phyloP scores from a whole-genome alignment of 2,329 filamentous ascomycete species.

The Verticillium dahliae region DNA sequence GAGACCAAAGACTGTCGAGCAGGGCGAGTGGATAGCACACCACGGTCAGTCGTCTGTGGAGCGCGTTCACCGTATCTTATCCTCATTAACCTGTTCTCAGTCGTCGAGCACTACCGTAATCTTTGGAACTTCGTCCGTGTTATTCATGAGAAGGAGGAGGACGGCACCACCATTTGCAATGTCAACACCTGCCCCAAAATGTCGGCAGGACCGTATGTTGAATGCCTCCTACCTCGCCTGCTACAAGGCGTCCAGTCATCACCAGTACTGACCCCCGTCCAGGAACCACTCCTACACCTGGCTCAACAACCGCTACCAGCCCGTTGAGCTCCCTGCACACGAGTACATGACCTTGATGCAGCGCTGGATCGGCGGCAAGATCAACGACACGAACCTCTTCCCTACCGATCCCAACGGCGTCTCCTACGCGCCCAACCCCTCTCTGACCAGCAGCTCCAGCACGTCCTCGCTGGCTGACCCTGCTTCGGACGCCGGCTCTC shows the following conservation, averaged over 20 bases:
- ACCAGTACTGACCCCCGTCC: constrained; percentile 2
- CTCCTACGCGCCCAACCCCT: constrained; percentile 46
- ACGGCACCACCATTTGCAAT: constrained; percentile 68
- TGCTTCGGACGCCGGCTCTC: constrained; percentile 7
- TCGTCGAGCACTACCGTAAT: constrained; percentile 77
- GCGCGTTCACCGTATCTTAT: not conserved
- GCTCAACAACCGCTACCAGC: constrained; percentile 70
- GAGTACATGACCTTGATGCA: constrained; percentile 82
- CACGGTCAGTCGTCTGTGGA: constrained; percentile 52
- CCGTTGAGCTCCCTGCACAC: constrained; percentile 72
- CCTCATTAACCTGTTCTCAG: constrained; percentile 31
- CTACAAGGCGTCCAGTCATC: not conserved
- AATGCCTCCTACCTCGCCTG: not conserved
- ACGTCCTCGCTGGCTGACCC: constrained; percentile 31
- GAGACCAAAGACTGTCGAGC: constrained; percentile 75
- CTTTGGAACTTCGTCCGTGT: constrained; percentile 76
- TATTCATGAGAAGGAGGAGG: constrained; percentile 68
- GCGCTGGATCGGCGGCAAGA: constrained; percentile 80
- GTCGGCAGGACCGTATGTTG: constrained; percentile 72
- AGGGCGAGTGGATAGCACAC: constrained; percentile 82
- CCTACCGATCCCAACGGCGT: constrained; percentile 62
- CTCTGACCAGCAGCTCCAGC: constrained; percentile 38
- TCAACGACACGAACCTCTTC: constrained; percentile 71
- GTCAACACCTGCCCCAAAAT: constrained; percentile 72
- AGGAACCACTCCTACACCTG: constrained; percentile 76